phyloP scores from a whole-genome alignment of 345 rosid genomes.

The Passiflora organensis region DNA sequence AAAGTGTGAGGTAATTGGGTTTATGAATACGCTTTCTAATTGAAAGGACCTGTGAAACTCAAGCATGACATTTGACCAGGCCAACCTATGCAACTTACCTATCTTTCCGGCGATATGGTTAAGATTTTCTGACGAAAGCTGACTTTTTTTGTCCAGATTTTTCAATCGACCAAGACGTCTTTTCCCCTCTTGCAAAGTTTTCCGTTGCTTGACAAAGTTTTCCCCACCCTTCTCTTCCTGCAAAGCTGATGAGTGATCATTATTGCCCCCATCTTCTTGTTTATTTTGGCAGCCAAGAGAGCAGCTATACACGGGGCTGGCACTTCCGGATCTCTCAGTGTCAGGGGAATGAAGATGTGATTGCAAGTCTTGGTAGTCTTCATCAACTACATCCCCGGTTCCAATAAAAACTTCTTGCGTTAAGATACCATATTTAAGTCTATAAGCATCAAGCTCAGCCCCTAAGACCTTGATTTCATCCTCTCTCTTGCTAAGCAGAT shows the following conservation, averaged over 20 bases:
- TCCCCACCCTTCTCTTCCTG: constrained; percentile 17
- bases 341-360: no score
- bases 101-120: constrained; percentile 18
- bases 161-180: constrained; percentile 14
- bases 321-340: constrained; percentile 22
- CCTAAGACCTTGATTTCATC: constrained; percentile 55
- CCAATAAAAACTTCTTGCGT: constrained; percentile 28
- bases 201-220: constrained; percentile 3
- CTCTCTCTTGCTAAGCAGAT: constrained; percentile 50
- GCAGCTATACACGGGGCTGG: constrained; percentile 14
- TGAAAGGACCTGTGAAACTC: no score
- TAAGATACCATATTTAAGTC: constrained; percentile 48
- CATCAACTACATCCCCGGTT: constrained; percentile 20
- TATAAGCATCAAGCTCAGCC: constrained; percentile 63
- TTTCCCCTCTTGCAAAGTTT: constrained; percentile 9
- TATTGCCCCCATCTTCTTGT: constrained; percentile 11
- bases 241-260: constrained; percentile 2
- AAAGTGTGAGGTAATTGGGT: no score
- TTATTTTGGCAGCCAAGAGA: constrained; percentile 15
- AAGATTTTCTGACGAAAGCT: constrained; percentile 18
- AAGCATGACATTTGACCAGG: no score
- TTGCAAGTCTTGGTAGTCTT: constrained; percentile 22
- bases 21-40: no score
- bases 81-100: constrained; percentile 23
- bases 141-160: constrained; percentile 21